phyloP scores from a whole-genome alignment of 805 yeast genomes.

The Myxozyma monticola region DNA sequence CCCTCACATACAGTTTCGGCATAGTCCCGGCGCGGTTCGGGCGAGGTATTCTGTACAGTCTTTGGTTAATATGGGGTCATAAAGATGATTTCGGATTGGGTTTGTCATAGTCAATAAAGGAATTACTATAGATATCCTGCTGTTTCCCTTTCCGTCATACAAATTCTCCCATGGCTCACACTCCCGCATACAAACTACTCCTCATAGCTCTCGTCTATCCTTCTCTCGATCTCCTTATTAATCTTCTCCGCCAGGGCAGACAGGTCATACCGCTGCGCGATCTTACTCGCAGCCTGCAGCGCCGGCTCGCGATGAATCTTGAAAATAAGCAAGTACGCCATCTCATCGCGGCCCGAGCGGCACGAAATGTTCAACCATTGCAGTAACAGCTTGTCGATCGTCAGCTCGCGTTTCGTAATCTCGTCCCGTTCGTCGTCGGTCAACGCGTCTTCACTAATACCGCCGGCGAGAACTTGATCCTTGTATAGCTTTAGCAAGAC shows the following conservation, averaged over 20 bases:
- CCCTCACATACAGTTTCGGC: too few species aligned
- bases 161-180: too few species aligned
- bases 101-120: too few species aligned
- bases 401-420: conserved; percentile 51
- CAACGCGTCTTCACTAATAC: conserved; percentile 44
- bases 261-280: conserved; percentile 72
- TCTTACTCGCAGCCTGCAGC: conserved; percentile 76
- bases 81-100: too few species aligned
- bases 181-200: too few species aligned
- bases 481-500: conserved; percentile 23
- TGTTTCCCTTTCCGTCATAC: too few species aligned
- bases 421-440: conserved; percentile 49
- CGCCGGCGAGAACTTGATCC: conserved; percentile 38
- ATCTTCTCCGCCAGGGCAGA: conserved; percentile 55
- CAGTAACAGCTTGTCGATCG: conserved; percentile 75
- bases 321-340: conserved; percentile 68
- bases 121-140: too few species aligned
- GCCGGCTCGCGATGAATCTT: conserved; percentile 77
- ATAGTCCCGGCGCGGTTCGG: too few species aligned
- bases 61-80: too few species aligned
- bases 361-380: conserved; percentile 75
- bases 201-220: background rate
- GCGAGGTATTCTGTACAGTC: too few species aligned
- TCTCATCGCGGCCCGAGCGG: conserved; percentile 47
- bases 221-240: conserved; percentile 51